Percentiles rank a stretch among this genome's conserved stretches.
phyloP scores from a whole-genome alignment of 2,329 filamentous ascomycete species.

The Ophiosphaerella herpotricha region DNA sequence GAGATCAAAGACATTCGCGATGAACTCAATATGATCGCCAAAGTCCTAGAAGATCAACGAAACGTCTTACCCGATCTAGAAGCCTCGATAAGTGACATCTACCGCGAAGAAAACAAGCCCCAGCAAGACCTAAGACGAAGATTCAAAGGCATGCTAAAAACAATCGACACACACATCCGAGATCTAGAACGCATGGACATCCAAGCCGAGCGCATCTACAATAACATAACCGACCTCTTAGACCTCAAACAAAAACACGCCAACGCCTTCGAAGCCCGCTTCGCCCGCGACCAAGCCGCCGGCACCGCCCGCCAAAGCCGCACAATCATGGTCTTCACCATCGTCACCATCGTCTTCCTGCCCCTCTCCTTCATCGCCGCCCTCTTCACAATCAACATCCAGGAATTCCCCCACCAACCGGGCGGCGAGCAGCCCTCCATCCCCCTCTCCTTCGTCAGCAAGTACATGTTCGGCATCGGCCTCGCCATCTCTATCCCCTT shows the following conservation, averaged over 20 bases:
- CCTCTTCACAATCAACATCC: conserved; percentile 61
- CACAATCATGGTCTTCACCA: conserved; percentile 64
- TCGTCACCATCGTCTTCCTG: conserved; percentile 63
- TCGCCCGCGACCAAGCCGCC: conserved; percentile 64
- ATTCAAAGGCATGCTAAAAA: conserved; percentile 61
- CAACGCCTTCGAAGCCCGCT: conserved; percentile 69
- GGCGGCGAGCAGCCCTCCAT: conserved; percentile 43
- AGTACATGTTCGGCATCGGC: conserved; percentile 62
- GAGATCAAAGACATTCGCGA: conserved; percentile 72
- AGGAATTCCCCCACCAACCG: conserved; percentile 50
- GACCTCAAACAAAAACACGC: conserved; percentile 73
- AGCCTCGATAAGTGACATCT: conserved; percentile 47
- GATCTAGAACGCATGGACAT: conserved; percentile 68
- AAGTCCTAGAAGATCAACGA: conserved; percentile 57
- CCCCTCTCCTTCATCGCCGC: conserved; percentile 61
- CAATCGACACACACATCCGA: conserved; percentile 61
- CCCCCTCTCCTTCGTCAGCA: conserved; percentile 56
- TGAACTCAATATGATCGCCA: conserved; percentile 66
- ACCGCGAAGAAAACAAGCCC: conserved; percentile 39
- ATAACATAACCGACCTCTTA: conserved; percentile 64
- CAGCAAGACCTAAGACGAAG: conserved; percentile 59
- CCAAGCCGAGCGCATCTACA: conserved; percentile 64
- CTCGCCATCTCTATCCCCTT: conserved; percentile 59
- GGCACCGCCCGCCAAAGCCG: conserved; percentile 62
- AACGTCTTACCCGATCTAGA: conserved; percentile 56